Conservation (phyloP, 192 early-diverging fungal genomes). For the Coemansia furcata region DNA sequence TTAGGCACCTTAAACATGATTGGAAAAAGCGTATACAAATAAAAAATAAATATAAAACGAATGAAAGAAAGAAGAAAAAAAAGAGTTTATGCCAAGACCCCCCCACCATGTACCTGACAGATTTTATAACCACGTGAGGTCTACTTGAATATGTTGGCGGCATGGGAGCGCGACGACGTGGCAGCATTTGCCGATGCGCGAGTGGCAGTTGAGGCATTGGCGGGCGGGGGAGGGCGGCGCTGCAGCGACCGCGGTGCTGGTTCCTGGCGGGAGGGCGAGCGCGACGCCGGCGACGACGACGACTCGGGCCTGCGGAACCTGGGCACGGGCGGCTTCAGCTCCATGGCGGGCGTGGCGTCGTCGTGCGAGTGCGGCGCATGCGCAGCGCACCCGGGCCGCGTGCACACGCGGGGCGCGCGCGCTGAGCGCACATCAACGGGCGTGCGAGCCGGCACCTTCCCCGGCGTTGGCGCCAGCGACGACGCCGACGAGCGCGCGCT, state of each 20-base stretch:
- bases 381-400: slow-evolving; percentile 49
- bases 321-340: slow-evolving; percentile 53
- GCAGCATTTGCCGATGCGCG: background rate
- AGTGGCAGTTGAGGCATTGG: background rate
- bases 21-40: background rate
- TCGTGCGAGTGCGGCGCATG: slow-evolving; percentile 53
- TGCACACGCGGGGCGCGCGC: slow-evolving; percentile 39
- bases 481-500: background rate
- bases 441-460: slow-evolving; percentile 18
- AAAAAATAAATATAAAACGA: background rate
- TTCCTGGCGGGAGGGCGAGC: background rate
- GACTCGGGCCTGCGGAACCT: slow-evolving; percentile 20
- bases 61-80: slow-evolving; percentile 1
- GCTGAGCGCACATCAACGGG: slow-evolving; percentile 39
- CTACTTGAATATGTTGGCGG: slow-evolving; percentile 29
- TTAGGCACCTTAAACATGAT: slow-evolving; percentile 52
- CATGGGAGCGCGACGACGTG: background rate
- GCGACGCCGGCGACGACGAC: slow-evolving; percentile 1
- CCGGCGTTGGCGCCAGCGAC: background rate
- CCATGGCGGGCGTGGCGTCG: slow-evolving; percentile 38
- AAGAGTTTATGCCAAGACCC: slow-evolving; percentile 1
- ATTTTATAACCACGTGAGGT: slow-evolving; percentile 3
- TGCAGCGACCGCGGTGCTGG: background rate
- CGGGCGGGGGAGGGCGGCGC: background rate
- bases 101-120: background rate